These are phyloP conservation scores for Trichosporon inkin DNA, from an alignment of 1,284 basidiomycete species.

Conservation along the genomic window DNA sequence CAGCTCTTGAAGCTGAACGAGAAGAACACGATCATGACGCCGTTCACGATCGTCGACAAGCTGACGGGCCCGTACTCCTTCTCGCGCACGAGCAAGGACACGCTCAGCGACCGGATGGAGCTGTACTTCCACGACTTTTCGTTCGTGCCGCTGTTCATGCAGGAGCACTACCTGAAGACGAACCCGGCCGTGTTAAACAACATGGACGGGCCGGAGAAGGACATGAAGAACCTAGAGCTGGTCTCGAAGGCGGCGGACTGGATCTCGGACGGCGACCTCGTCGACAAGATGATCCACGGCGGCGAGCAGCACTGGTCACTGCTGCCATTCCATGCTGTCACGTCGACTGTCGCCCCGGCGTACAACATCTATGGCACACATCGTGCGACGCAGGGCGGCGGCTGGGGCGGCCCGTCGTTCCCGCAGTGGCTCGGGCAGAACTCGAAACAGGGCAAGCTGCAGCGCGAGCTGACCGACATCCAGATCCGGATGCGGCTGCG, in stretches of 20 bases:
- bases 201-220: conserved; percentile 61
- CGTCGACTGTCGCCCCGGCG: conserved; percentile 81
- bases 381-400: conserved; percentile 40
- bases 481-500: conserved; percentile 93
- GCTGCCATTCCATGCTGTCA: conserved; percentile 88
- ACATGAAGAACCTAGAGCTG: conserved; percentile 69
- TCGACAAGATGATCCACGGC: conserved; percentile 92
- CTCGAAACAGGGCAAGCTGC: conserved; percentile 81
- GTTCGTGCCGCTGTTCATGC: conserved; percentile 90
- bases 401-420: conserved; percentile 68
- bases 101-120: conserved; percentile 88
- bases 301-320: conserved; percentile 95
- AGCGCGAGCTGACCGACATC: conserved; percentile 76
- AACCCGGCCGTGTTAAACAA: conserved; percentile 61
- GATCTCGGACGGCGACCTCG: conserved; percentile 92
- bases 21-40: conserved; percentile 85
- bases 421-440: conserved; percentile 98
- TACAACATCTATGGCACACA: conserved; percentile 68
- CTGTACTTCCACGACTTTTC: conserved; percentile 94
- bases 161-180: conserved; percentile 89
- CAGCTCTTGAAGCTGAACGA: conserved; percentile 81
- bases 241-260: conserved; percentile 83
- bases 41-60: conserved; percentile 80
- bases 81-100: conserved; percentile 71
- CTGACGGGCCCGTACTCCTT: conserved; percentile 87